Evolutionary conservation across 352 stramenopile genomes (phyloP), one percentile per base, ranked within the genome.

Genomic region (Phytophthora agathidicida): DNA sequence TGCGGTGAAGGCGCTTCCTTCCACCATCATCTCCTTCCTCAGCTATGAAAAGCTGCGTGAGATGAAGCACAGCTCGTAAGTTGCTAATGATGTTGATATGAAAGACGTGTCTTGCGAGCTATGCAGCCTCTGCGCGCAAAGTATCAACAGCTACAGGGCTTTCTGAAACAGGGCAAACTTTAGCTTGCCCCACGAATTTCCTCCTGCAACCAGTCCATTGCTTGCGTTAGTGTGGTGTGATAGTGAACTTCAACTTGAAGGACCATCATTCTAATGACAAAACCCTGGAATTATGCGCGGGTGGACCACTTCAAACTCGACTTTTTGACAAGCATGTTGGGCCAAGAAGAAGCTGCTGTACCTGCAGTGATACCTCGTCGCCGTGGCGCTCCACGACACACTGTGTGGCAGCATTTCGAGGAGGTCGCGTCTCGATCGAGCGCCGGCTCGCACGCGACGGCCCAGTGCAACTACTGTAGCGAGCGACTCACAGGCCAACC

Each of bases 21-120:
- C 81, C 11, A 83, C 81, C 0, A 59, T 91, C 3, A 87, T 94
- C 46, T 89, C 85, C 36, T 93, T 93, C 59, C 61, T 91, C 24
- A 89, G 68, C 53, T 94, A 91, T 51, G 85, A 94, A 49, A 90
- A 90, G 65, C 68, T 91, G 48, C 77, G 80, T 16, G 73, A 86
- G 47, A 67, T 85, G 46, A 74, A 83, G 26, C 50, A 68, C 16
- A 57, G 42, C 9, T n/a, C n/a, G n/a, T n/a, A n/a, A n/a, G n/a
- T n/a, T n/a, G n/a, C n/a, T n/a, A n/a, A n/a, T n/a, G n/a, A n/a
- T n/a, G n/a, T n/a, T n/a, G n/a, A n/a, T n/a, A n/a, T n/a, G n/a
- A n/a, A n/a, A n/a, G n/a, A n/a, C n/a, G n/a, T n/a, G n/a, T n/a
- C n/a, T n/a, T n/a, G n/a, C n/a, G n/a, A n/a, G n/a, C n/a, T n/a